Conservation (phyloP, 345 rosid genomes). For the Ceriops tagal region DNA sequence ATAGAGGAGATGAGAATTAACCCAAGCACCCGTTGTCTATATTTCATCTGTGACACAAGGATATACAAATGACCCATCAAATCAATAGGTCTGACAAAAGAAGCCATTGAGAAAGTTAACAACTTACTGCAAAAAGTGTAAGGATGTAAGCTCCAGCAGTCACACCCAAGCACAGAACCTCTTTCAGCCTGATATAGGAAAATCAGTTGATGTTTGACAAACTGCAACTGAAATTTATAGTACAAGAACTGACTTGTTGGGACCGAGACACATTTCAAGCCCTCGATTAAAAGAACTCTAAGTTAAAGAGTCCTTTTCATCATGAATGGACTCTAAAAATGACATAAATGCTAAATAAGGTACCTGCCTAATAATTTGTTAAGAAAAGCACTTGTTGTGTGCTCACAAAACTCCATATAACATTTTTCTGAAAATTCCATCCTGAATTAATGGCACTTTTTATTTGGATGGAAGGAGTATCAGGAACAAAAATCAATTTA, state of each 20-base stretch:
- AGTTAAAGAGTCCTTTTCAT: too few relatives aligned
- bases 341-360: too few relatives aligned
- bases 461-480: too few relatives aligned
- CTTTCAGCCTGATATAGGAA: constrained; percentile 37
- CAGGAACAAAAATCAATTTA: neutral
- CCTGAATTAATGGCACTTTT: too few relatives aligned
- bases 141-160: constrained; percentile 68
- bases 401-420: too few relatives aligned
- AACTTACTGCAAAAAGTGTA: constrained; percentile 57
- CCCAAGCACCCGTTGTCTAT: constrained; percentile 53
- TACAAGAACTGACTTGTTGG: neutral
- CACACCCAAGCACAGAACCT: constrained; percentile 61
- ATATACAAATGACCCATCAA: constrained; percentile 12
- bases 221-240: neutral
- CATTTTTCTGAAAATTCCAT: too few relatives aligned
- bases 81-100: neutral
- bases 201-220: neutral
- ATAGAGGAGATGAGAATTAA: constrained; percentile 61
- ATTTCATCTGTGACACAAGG: constrained; percentile 44
- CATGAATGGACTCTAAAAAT: too few relatives aligned
- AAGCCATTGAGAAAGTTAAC: neutral
- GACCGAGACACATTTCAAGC: too few relatives aligned
- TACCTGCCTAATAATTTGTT: too few relatives aligned
- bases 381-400: too few relatives aligned
- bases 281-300: too few relatives aligned